Evolutionary conservation across 2,329 filamentous ascomycete genomes (phyloP).

Genomic region (Colletotrichum spinosum): DNA sequence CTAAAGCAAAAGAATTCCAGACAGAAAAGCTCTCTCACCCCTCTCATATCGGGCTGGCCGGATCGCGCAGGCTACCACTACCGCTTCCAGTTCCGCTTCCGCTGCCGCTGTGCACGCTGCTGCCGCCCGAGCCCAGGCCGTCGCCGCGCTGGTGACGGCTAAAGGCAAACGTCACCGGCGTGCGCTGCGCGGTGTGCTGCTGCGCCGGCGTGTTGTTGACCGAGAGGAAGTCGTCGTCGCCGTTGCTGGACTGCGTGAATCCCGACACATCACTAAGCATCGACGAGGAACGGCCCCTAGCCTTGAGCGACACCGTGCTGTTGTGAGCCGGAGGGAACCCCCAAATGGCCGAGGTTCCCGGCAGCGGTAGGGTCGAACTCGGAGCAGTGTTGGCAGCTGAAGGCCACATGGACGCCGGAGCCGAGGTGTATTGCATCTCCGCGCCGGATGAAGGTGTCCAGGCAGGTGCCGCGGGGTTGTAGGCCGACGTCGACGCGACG

Average conservation of each 20-base stretch:
- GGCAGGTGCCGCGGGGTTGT: constrained; percentile 37
- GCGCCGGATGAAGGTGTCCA: constrained; percentile 52
- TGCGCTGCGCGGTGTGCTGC: constrained; percentile 37
- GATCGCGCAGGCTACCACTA: constrained; percentile 61
- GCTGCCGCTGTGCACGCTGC: constrained; percentile 51
- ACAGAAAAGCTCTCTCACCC: constrained; percentile 28
- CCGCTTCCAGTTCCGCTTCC: constrained; percentile 64
- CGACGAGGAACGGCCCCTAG: constrained; percentile 70
- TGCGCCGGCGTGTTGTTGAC: constrained; percentile 38
- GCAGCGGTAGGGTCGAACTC: constrained; percentile 44
- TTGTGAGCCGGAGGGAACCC: constrained; percentile 36
- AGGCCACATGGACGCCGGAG: constrained; percentile 50
- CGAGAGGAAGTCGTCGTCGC: constrained; percentile 54
- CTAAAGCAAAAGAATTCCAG: constrained; percentile 29
- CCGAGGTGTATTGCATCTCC: constrained; percentile 46
- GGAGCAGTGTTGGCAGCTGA: constrained; percentile 43
- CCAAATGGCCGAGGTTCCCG: constrained; percentile 44
- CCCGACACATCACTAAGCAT: constrained; percentile 77
- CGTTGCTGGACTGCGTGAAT: constrained; percentile 71
- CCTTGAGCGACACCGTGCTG: constrained; percentile 52
- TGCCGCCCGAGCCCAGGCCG: constrained; percentile 36
- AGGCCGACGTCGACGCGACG: constrained; percentile 39
- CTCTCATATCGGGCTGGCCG: constrained; percentile 59
- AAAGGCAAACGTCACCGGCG: constrained; percentile 39
- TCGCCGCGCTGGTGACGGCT: constrained; percentile 29